Evolutionary conservation across 108 stramenopile species (phyloP), one percentile per base, ranked within the genome.

Genomic region (Skeletonema grethae): DNA sequence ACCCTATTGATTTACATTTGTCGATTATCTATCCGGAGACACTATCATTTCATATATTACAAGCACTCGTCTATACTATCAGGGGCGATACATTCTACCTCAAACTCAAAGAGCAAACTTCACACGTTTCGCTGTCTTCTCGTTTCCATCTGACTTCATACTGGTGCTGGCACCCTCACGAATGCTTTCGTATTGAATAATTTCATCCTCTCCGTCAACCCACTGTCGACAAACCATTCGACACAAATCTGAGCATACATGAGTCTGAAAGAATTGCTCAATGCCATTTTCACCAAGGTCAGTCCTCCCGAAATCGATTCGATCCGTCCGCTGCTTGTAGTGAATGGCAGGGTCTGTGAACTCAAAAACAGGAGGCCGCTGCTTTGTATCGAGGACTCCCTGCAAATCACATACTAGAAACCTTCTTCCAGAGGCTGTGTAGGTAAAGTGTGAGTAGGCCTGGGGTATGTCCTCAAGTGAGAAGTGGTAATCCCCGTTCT

Each of bases 401-500:
- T 85, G 85, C 13, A 84, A 77, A 43, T 85, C 85, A 76, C 85
- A 85, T 12, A 85, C 80, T 9, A 85, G 63, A 57, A 84, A 65
- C 43, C 56, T 77, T 22, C 83, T 59, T 7, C 57, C 29, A 6
- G 80, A 69, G 28, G 69, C 43, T 8, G 70, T 30, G 50, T 84
- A 84, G 3, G 83, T 79, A 50, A 82, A 85, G 41, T 85, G 85
- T 34, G 85, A 85, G 29, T 73, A 85, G 36, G 83, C 85, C 60
- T 85, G 82, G 10, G 79, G 79, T 22, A 80, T 81, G 63, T 81
- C 75, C 24, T 77, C 53, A 34, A 58, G 30, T 11, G 50, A 31
- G 65, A 75, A 66, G 2, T 22, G 16, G 38, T 22, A 61, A 15
- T 56, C 41, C 24, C 34, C 20, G n/a, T 50, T 63, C 32, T 31